These are phyloP conservation scores for Grigorovia yakushimaensis DNA, from an alignment of 805 yeast genomes.

Conservation along the genomic window DNA sequence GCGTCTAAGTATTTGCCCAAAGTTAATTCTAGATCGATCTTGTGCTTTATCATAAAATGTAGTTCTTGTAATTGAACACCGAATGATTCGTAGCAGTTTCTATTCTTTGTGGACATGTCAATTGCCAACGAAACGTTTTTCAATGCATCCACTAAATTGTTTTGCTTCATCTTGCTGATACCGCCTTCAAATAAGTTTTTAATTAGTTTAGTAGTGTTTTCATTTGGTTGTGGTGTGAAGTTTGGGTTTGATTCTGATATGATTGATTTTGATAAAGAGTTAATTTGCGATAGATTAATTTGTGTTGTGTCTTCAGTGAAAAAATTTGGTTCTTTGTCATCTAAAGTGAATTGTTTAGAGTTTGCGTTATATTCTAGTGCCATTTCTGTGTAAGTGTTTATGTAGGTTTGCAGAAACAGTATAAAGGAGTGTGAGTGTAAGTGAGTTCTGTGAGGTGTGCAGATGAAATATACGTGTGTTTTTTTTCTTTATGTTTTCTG, in stretches of 20 bases:
- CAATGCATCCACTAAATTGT: conserved; percentile 48
- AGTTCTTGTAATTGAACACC: conserved; percentile 63
- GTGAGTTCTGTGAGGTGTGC: no score
- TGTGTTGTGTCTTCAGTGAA: conserved; percentile 3
- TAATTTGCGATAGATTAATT: conserved; percentile 28
- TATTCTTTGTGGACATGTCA: conserved; percentile 49
- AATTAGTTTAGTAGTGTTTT: conserved; percentile 41
- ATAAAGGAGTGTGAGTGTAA: no score
- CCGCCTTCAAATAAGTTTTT: conserved; percentile 60
- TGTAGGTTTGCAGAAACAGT: no score
- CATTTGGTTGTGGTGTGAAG: conserved; percentile 47
- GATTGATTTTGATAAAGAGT: conserved; percentile 27
- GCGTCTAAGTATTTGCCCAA: conserved; percentile 48
- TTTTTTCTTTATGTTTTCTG: no score
- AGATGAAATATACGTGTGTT: no score
- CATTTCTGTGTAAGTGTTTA: conserved; percentile 1
- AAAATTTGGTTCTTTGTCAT: conserved; percentile 5
- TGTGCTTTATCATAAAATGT: conserved; percentile 53
- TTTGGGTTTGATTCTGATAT: conserved; percentile 38
- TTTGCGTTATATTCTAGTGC: conserved; percentile 20
- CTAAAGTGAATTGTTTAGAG: conserved; percentile 18
- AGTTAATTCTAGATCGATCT: conserved; percentile 60
- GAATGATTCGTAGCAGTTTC: conserved; percentile 67
- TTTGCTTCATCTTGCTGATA: conserved; percentile 41
- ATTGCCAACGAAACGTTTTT: conserved; percentile 58